phyloP scores from a whole-genome alignment of 2,329 filamentous ascomycete species.

The Microdochium nivale region DNA sequence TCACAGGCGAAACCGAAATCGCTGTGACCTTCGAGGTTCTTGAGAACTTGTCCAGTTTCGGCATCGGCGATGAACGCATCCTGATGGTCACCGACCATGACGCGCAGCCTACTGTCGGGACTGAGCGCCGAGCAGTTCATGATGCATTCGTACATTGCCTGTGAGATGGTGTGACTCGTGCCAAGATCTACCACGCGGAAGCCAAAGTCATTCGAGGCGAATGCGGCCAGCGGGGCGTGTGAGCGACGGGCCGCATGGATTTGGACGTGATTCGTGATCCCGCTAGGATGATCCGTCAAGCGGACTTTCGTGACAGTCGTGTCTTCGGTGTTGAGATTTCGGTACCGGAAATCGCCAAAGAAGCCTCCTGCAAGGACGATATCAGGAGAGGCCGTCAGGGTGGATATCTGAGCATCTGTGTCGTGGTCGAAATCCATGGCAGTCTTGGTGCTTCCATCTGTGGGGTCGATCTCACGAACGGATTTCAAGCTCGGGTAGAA shows the following conservation, averaged over 20 bases:
- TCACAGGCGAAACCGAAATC: conserved; percentile 72
- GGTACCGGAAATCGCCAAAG: conserved; percentile 44
- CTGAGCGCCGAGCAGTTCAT: conserved; percentile 69
- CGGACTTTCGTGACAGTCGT: conserved; percentile 30
- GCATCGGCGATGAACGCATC: conserved; percentile 61
- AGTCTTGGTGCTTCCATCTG: conserved; percentile 33
- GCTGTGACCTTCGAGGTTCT: conserved; percentile 52
- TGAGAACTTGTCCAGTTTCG: conserved; percentile 51
- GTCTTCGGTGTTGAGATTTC: conserved; percentile 32
- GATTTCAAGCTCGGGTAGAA: conserved; percentile 46
- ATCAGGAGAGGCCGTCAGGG: conserved; percentile 41
- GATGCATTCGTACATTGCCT: conserved; percentile 45
- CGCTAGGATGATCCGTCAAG: conserved; percentile 38
- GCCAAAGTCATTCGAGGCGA: conserved; percentile 53
- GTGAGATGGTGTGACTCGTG: conserved; percentile 48
- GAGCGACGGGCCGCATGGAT: conserved; percentile 45
- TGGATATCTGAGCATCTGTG: conserved; percentile 34
- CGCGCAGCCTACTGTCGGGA: conserved; percentile 61
- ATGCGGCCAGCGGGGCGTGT: conserved; percentile 43
- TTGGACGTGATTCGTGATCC: conserved; percentile 59
- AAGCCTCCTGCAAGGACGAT: conserved; percentile 53
- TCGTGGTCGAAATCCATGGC: conserved; percentile 34
- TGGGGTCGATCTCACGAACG: conserved; percentile 43
- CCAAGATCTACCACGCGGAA: conserved; percentile 51
- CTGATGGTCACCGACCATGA: conserved; percentile 61